phyloP scores from a whole-genome alignment of 2,329 filamentous ascomycete genomes.

The Ceratocystis papillata region DNA sequence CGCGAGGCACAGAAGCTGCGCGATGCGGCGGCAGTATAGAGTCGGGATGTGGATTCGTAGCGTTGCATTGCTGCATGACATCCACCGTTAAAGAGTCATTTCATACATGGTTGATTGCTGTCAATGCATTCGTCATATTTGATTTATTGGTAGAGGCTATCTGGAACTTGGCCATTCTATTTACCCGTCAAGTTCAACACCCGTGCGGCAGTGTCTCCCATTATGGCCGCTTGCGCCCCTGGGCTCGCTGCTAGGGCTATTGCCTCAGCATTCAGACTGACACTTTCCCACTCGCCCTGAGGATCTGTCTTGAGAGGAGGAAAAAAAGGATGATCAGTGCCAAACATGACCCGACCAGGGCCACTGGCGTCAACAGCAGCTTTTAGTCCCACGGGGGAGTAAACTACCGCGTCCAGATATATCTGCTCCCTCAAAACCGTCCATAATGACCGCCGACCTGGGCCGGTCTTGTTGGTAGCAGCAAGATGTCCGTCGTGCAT shows the following conservation, averaged over 20 bases:
- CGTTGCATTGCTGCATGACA: neutral
- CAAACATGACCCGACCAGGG: slow-evolving; percentile 63
- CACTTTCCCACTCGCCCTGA: slow-evolving; percentile 58
- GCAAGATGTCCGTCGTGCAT: slow-evolving; percentile 69
- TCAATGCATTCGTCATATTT: neutral
- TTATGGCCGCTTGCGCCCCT: slow-evolving; percentile 40
- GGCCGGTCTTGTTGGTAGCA: slow-evolving; percentile 45
- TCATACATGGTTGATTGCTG: neutral
- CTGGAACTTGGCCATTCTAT: neutral
- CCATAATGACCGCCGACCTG: slow-evolving; percentile 43
- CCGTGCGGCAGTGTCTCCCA: slow-evolving; percentile 49
- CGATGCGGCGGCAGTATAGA: slow-evolving; percentile 27
- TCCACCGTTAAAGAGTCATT: neutral
- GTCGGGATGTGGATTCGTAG: neutral
- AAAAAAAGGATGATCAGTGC: slow-evolving; percentile 77
- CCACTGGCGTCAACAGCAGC: slow-evolving; percentile 60
- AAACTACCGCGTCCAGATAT: slow-evolving; percentile 78
- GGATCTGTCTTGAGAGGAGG: slow-evolving; percentile 57
- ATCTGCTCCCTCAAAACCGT: slow-evolving; percentile 58
- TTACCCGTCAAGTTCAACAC: slow-evolving; percentile 34
- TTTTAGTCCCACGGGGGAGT: slow-evolving; percentile 61
- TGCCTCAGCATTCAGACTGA: slow-evolving; percentile 42
- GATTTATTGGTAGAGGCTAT: neutral
- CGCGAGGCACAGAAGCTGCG: slow-evolving; percentile 33
- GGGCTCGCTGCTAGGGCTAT: slow-evolving; percentile 43